These are phyloP conservation scores for Amoeboaphelidium protococcarum DNA, from an alignment of 371 early-diverging fungal genomes.

Conservation along the genomic window DNA sequence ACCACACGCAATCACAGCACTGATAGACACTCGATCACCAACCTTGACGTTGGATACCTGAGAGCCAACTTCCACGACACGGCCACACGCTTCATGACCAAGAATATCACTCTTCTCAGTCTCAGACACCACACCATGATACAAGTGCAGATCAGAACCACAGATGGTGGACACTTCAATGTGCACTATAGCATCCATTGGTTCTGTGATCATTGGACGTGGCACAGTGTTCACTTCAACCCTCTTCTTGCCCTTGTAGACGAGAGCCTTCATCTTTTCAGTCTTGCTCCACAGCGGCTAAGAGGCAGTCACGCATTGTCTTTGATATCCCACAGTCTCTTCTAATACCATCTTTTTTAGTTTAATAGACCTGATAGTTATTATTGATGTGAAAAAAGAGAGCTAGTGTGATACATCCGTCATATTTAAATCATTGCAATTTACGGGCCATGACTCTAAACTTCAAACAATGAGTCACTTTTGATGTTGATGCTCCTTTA, in stretches of 20 bases:
- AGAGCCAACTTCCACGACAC: constrained; percentile 21
- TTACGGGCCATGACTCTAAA: too few relatives aligned
- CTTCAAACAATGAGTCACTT: too few relatives aligned
- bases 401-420: too few relatives aligned
- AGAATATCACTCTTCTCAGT: constrained; percentile 21
- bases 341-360: too few relatives aligned
- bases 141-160: constrained; percentile 28
- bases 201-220: constrained; percentile 19
- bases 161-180: constrained; percentile 26
- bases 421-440: too few relatives aligned
- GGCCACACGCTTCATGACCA: constrained; percentile 27
- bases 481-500: too few relatives aligned
- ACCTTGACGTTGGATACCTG: constrained; percentile 15
- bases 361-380: too few relatives aligned
- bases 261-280: constrained; percentile 17
- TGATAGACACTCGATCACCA: constrained; percentile 23
- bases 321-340: too few relatives aligned
- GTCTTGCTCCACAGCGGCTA: neutral
- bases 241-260: constrained; percentile 18
- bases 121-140: constrained; percentile 23
- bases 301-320: too few relatives aligned
- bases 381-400: too few relatives aligned
- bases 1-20: constrained; percentile 28
- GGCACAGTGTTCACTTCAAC: constrained; percentile 16
- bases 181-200: constrained; percentile 22